A percentile compares a stretch with the other conserved stretches of the same genome.
These are phyloP conservation scores for Anaeramoeba flamelloides DNA, from an alignment of 78 protist genomes.

Conservation along the genomic window DNA sequence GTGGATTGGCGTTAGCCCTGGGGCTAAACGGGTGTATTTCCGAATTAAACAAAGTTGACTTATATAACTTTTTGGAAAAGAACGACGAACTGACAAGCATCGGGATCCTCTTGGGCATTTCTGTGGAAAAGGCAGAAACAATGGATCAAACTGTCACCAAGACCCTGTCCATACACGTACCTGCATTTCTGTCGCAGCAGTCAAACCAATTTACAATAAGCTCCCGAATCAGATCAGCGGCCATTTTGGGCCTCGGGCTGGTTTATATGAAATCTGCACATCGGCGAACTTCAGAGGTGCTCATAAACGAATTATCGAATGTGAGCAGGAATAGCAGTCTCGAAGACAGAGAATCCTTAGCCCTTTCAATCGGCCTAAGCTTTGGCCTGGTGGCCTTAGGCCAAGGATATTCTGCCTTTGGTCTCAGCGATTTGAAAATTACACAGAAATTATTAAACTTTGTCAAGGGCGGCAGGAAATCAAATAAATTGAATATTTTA, in stretches of 20 bases:
- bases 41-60: constrained; percentile 32
- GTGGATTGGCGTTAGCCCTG: constrained; percentile 51
- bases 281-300: constrained; percentile 50
- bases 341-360: constrained; percentile 39
- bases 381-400: constrained; percentile 56
- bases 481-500: too few species aligned
- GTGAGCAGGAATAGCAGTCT: constrained; percentile 30
- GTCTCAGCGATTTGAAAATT: constrained; percentile 47
- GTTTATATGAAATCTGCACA: constrained; percentile 45
- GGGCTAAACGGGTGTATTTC: constrained; percentile 55
- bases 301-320: constrained; percentile 45
- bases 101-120: constrained; percentile 61
- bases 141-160: constrained; percentile 40
- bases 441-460: constrained; percentile 33
- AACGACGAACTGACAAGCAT: constrained; percentile 47
- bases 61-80: constrained; percentile 32
- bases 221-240: constrained; percentile 45
- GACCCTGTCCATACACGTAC: constrained; percentile 59
- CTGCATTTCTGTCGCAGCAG: constrained; percentile 60
- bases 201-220: constrained; percentile 55
- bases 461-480: constrained; percentile 11
- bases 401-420: constrained; percentile 25
- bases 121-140: constrained; percentile 43
- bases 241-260: constrained; percentile 66
- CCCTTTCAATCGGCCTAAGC: constrained; percentile 66